phyloP scores from a whole-genome alignment of 768 basidiomycete genomes.

The Arthromyces matolae region DNA sequence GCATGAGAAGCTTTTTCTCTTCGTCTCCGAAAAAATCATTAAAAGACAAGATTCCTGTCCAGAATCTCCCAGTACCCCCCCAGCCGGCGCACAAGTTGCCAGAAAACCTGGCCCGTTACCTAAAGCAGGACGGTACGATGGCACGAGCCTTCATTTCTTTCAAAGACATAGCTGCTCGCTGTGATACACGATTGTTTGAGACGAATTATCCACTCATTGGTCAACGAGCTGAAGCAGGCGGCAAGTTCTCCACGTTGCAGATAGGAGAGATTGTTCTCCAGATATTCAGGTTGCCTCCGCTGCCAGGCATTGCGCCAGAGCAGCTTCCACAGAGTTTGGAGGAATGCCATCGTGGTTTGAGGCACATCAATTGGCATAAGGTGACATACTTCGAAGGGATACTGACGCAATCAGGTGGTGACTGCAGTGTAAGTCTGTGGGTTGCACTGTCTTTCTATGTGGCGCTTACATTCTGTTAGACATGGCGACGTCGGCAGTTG shows the following conservation, averaged over 20 bases:
- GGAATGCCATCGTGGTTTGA: slow-evolving; percentile 83
- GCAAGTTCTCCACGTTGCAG: slow-evolving; percentile 60
- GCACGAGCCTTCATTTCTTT: slow-evolving; percentile 87
- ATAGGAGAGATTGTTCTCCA: slow-evolving; percentile 89
- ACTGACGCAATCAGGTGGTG: slow-evolving; percentile 90
- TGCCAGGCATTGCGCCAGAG: slow-evolving; percentile 76
- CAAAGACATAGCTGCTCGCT: slow-evolving; percentile 78
- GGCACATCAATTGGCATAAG: slow-evolving; percentile 93
- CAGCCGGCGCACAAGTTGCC: slow-evolving; percentile 46
- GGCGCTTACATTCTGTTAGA: slow-evolving; percentile 36
- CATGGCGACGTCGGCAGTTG: slow-evolving; percentile 79
- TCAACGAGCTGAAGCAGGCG: slow-evolving; percentile 56
- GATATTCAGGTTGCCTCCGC: slow-evolving; percentile 83
- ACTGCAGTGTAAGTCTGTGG: slow-evolving; percentile 67
- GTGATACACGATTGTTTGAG: slow-evolving; percentile 83
- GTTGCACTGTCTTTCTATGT: neutral
- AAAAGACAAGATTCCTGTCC: slow-evolving; percentile 43
- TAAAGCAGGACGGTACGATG: slow-evolving; percentile 83
- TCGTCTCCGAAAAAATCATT: slow-evolving; percentile 67
- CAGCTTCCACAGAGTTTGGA: slow-evolving; percentile 90
- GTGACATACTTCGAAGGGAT: slow-evolving; percentile 90
- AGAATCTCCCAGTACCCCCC: slow-evolving; percentile 31
- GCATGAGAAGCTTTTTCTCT: slow-evolving; percentile 73
- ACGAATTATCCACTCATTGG: slow-evolving; percentile 80
- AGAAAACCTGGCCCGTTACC: slow-evolving; percentile 78